Conservation (phyloP, 148 eudicot genomes). For the Rhododendron ferrugineum region DNA sequence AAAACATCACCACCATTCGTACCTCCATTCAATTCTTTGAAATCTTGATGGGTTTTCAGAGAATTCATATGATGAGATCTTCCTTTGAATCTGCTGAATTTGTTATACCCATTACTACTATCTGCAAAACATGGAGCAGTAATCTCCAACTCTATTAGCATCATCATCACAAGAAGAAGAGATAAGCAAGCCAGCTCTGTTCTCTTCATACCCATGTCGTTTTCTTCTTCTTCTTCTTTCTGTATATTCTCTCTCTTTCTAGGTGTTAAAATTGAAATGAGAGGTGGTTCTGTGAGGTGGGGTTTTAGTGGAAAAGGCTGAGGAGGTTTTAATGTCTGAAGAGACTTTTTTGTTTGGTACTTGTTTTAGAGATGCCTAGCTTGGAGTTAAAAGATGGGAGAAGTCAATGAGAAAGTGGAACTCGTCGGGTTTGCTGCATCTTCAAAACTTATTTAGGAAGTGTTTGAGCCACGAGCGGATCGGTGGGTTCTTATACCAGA, state of each 20-base stretch:
- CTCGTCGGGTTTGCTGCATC: slow-evolving; percentile 23
- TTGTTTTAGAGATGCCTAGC: slow-evolving; percentile 13
- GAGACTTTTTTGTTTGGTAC: neutral
- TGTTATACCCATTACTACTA: slow-evolving; percentile 8
- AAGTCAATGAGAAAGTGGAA: slow-evolving; percentile 14
- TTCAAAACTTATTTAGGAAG: slow-evolving; percentile 7
- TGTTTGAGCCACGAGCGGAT: too few species aligned
- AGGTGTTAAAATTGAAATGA: neutral
- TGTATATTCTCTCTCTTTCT: neutral
- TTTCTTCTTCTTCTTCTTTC: slow-evolving; percentile 1
- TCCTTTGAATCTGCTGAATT: slow-evolving; percentile 34
- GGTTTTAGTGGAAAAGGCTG: neutral
- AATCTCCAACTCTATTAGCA: slow-evolving; percentile 26
- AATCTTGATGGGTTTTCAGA: slow-evolving; percentile 14
- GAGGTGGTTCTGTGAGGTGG: neutral
- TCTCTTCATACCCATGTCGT: slow-evolving; percentile 26
- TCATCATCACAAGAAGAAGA: slow-evolving; percentile 39
- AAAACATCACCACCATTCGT: slow-evolving; percentile 29
- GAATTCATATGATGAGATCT: slow-evolving; percentile 2
- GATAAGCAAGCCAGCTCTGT: slow-evolving; percentile 30
- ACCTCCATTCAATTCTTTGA: slow-evolving; percentile 12
- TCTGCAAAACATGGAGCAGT: slow-evolving; percentile 26
- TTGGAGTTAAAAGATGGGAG: slow-evolving; percentile 15
- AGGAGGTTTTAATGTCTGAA: neutral
- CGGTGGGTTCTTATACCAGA: too few species aligned